A percentile compares a stretch with the other conserved stretches of the same genome.
phyloP scores from a whole-genome alignment of 768 basidiomycete species.

The Hortiboletus flavorubellus region DNA sequence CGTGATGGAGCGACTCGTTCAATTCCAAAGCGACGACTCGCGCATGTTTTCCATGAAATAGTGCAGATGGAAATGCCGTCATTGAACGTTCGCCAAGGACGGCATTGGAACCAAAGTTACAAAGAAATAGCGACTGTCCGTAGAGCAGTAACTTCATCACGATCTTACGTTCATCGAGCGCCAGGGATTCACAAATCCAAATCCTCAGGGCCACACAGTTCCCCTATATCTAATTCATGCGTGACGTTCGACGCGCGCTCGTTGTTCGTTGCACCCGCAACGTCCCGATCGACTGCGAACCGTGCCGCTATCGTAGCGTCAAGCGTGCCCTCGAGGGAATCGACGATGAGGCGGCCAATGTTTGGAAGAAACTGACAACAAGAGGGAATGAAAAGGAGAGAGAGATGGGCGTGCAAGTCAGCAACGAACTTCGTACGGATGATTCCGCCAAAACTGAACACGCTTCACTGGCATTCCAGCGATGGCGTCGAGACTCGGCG shows the following conservation, averaged over 20 bases:
- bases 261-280: slow-evolving; percentile 16
- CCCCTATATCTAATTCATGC: slow-evolving; percentile 42
- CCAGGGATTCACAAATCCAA: neutral
- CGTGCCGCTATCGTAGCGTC: slow-evolving; percentile 47
- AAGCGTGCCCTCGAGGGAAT: slow-evolving; percentile 64
- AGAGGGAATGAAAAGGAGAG: neutral
- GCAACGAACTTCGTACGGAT: neutral
- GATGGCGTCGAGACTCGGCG: neutral
- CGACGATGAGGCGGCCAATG: slow-evolving; percentile 73
- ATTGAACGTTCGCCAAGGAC: no score
- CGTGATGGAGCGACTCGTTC: no score
- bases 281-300: slow-evolving; percentile 60
- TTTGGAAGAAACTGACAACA: slow-evolving; percentile 75
- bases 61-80: no score
- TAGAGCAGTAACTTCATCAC: neutral
- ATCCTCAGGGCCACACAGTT: slow-evolving; percentile 51
- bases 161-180: neutral
- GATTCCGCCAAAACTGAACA: neutral
- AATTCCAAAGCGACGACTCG: no score
- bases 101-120: no score
- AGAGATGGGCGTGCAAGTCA: neutral
- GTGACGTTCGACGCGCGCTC: slow-evolving; percentile 16
- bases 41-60: no score
- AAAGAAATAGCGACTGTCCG: no score
- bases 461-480: neutral